These are phyloP conservation scores for Euphorbia pulcherrima DNA, from an alignment of 345 rosid genomes.

Conservation along the genomic window DNA sequence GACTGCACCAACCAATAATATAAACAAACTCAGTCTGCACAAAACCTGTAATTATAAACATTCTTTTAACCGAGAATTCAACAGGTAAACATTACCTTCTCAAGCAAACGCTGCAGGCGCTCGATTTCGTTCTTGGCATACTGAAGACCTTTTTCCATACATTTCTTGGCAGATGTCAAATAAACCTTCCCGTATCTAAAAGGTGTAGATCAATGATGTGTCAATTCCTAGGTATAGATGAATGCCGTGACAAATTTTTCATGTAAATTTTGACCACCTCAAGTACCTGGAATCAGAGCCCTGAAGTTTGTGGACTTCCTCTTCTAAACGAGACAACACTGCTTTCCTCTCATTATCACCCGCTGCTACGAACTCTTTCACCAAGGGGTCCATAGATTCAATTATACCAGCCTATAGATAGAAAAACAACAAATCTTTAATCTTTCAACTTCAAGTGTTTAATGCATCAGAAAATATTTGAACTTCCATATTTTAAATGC, in stretches of 20 bases:
- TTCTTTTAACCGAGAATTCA: not conserved
- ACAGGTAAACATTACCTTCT: slow-evolving; percentile 47
- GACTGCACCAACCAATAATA: slow-evolving; percentile 46
- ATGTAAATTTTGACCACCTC: not conserved
- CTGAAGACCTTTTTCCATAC: slow-evolving; percentile 72
- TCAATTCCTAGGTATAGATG: not conserved
- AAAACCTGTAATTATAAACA: not conserved
- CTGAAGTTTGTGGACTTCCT: slow-evolving; percentile 67
- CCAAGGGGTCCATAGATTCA: slow-evolving; percentile 67
- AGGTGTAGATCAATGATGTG: slow-evolving; percentile 2
- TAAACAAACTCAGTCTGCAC: not conserved
- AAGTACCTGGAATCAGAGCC: slow-evolving; percentile 62
- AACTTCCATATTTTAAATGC: not conserved
- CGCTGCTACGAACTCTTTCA: slow-evolving; percentile 81
- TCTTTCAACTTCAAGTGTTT: not conserved
- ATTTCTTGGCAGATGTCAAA: slow-evolving; percentile 64
- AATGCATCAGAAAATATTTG: not conserved
- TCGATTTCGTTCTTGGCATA: slow-evolving; percentile 74
- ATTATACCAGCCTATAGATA: slow-evolving; percentile 75
- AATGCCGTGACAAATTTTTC: not conserved
- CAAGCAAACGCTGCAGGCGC: slow-evolving; percentile 76
- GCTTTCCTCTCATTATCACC: slow-evolving; percentile 66
- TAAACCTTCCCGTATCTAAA: slow-evolving; percentile 76
- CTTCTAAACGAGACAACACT: slow-evolving; percentile 57
- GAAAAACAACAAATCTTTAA: not conserved